phyloP scores from a whole-genome alignment of 495 filamentous ascomycete genomes.

The Talaromyces stipitatus region DNA sequence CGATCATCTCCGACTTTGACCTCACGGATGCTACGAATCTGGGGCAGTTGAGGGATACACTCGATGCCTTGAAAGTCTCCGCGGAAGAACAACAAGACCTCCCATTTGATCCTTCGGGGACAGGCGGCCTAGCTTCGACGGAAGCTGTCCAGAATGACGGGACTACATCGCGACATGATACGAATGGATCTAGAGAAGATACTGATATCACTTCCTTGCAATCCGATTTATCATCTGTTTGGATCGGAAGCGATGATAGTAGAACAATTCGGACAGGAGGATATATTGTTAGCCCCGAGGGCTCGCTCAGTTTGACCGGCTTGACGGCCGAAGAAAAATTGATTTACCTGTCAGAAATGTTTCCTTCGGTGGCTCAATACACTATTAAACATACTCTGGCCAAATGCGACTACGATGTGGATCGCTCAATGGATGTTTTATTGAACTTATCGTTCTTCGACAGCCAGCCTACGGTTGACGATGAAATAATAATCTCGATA shows the following conservation, averaged over 20 bases:
- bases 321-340: slow-evolving; percentile 51
- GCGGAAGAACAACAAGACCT: slow-evolving; percentile 58
- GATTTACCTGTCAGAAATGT: slow-evolving; percentile 54
- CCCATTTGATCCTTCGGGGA: slow-evolving; percentile 73
- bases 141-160: slow-evolving; percentile 17
- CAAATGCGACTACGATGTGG: slow-evolving; percentile 54
- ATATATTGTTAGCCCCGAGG: slow-evolving; percentile 27
- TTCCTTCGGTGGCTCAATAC: slow-evolving; percentile 55
- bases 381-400: slow-evolving; percentile 58
- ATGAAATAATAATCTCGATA: slow-evolving; percentile 31
- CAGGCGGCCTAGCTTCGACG: slow-evolving; percentile 32
- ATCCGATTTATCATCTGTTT: slow-evolving; percentile 18
- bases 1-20: slow-evolving; percentile 61
- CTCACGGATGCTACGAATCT: slow-evolving; percentile 41
- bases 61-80: slow-evolving; percentile 51
- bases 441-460: slow-evolving; percentile 68
- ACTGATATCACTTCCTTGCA: slow-evolving; percentile 39
- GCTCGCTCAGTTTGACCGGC: slow-evolving; percentile 33
- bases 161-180: slow-evolving; percentile 18
- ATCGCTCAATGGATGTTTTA: slow-evolving; percentile 71
- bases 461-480: slow-evolving; percentile 29
- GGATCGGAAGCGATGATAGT: slow-evolving; percentile 11
- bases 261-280: slow-evolving; percentile 10
- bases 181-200: slow-evolving; percentile 21
- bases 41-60: slow-evolving; percentile 38